Base-by-base conservation (phyloP, 106 monocot species). In the Dactylorhiza incarnata region DNA sequence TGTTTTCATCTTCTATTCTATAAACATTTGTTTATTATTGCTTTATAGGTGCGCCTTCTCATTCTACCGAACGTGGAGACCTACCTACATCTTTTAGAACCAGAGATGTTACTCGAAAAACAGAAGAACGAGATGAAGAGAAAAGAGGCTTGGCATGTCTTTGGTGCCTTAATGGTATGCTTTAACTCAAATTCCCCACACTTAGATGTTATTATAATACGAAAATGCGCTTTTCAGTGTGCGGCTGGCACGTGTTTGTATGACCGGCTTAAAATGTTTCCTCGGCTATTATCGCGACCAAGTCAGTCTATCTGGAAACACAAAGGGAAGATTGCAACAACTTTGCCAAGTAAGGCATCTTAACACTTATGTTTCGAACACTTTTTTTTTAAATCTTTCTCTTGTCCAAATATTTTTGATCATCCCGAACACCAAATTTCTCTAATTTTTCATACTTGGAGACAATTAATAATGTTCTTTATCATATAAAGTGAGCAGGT, bases 81-180 rank as follows among this genome's bases (percentile, higher is more conserved):
- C 43, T 99, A 99, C 74, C 73, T 99, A 74, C 89, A 88, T 82
- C 94, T 99, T 22, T 77, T 99, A 73, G 94, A 91, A 74, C 99
- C 99, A 49, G 99, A 99, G 81, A 88, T 99, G 91, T 81, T 85
- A 50, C 80, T 99, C 13, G 91, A 99, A 62, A 99, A 86, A 76
- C 99, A 99, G 83, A 99, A 91, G 72, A 99, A 99, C 81, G 99
- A 99, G 80, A 85, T 91, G 80, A 99, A 99, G 77, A 87, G 94
- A 72, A 94, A 81, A 76, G 99, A 99, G 74, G 99, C 99, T 74
- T 99, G 99, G 94, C 99, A 88, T 80, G 99, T 99, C n/a, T 99
- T 90, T 86, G 94, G 89, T 79, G 87, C 99, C 77, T 73, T 94
- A 54, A 50, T 99, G 89, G 99, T 99, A 54, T 25, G 82, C 76